Base-by-base conservation (phyloP, 768 basidiomycete species). In the Rhodocollybia butyracea region DNA sequence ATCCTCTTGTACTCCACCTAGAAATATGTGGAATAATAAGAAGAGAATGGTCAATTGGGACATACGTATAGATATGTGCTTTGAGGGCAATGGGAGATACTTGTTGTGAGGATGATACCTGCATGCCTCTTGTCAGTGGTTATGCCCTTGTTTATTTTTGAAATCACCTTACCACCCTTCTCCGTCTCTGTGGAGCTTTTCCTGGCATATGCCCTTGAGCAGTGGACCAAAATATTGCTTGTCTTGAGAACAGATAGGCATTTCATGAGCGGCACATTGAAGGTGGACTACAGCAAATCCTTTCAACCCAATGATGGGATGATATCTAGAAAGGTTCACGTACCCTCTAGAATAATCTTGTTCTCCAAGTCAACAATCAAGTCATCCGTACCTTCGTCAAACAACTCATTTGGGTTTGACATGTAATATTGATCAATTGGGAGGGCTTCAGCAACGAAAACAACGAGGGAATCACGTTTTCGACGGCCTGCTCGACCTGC, bases 51-150 rank as follows among this genome's bases (percentile, higher is more conserved):
- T 46, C 29, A 46, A 29, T 8, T 41, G 15, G 27, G 24, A 40
- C 55, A 72, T 61, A 73, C 93, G 81, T 50, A 95, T 86, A 5
- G 87, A 81, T 32, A 94, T 77, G 60, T 83, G 76, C 57, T 76
- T 82, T 3, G 88, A 80, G 6, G 93, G 93, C 62, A 81, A 84
- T 0, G 93, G 93, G 41, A 92, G 64, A 66, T 80, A 91, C 60
- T 86, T 88, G 5, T 89, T 82, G 63, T 95, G 81, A 0, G 89
- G 78, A 65, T 93, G 90, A 64, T 86, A 94, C 90, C 89, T 92
- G 41, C 22, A 19, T 54, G 30, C 13, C 5, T 12, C n/a, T n/a
- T n/a, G n/a, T 29, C 34, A 7, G 26, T 42, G 12, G 17, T 11
- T 24, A 22, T 42, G n/a, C n/a, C n/a, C n/a, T n/a, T n/a, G n/a